phyloP scores from a whole-genome alignment of 192 early-diverging fungal genomes.

The Pilaira anomala region DNA sequence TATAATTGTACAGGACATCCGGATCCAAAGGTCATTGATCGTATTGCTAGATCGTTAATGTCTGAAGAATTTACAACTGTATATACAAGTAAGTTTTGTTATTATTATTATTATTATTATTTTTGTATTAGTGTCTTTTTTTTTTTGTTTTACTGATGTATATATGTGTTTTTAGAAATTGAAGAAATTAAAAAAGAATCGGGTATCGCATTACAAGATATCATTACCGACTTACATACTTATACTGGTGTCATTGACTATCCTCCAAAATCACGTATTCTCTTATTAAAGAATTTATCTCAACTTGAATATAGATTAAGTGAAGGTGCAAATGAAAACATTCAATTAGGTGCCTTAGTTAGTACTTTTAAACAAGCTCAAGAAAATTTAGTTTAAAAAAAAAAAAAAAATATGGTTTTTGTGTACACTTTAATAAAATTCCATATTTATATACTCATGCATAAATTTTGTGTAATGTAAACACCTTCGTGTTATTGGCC shows the following conservation, averaged over 20 bases:
- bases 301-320: conserved; percentile 91
- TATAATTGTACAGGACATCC: conserved; percentile 94
- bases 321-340: conserved; percentile 78
- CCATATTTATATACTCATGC: too few species aligned
- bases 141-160: neutral
- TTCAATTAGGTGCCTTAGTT: conserved; percentile 86
- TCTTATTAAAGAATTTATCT: conserved; percentile 77
- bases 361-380: conserved; percentile 77
- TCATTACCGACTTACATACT: conserved; percentile 75
- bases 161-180: conserved; percentile 53
- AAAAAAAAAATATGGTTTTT: too few species aligned
- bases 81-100: conserved; percentile 55
- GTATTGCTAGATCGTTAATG: conserved; percentile 75
- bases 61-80: conserved; percentile 83
- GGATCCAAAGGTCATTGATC: conserved; percentile 79
- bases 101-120: neutral
- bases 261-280: conserved; percentile 60
- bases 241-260: conserved; percentile 70
- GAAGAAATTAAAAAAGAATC: conserved; percentile 71
- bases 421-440: too few species aligned
- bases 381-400: too few species aligned
- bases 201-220: conserved; percentile 89
- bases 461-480: too few species aligned
- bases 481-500: too few species aligned
- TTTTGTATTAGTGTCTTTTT: too few species aligned